Percentiles rank a stretch among this genome's conserved stretches.
phyloP scores from a whole-genome alignment of 1,139 yeast genomes.

The Yarrowia galli region DNA sequence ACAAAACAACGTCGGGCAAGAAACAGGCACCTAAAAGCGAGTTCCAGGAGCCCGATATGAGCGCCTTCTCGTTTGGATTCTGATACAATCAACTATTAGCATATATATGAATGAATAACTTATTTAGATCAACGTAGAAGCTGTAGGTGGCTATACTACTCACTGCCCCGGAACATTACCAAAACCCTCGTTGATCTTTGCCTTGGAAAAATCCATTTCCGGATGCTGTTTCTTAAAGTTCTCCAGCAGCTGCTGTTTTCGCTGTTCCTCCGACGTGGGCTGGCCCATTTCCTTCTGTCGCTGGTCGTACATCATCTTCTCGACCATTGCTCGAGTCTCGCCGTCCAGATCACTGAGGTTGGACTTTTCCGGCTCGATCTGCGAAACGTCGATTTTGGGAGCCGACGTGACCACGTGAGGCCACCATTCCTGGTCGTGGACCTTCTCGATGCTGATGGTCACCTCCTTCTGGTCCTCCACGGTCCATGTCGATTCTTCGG shows the following conservation, averaged over 20 bases:
- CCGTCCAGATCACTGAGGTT: conserved; percentile 54
- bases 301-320: conserved; percentile 59
- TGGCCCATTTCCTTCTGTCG: conserved; percentile 53
- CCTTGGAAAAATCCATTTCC: conserved; percentile 53
- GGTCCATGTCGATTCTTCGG: conserved; percentile 56
- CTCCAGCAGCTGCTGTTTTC: conserved; percentile 51
- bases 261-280: conserved; percentile 52
- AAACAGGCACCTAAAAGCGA: conserved; percentile 61
- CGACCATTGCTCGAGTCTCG: conserved; percentile 57
- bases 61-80: conserved; percentile 71
- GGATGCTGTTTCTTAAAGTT: conserved; percentile 56
- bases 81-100: conserved; percentile 41
- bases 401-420: conserved; percentile 56
- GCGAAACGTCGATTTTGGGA: conserved; percentile 54
- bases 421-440: conserved; percentile 56
- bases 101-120: conserved; percentile 6
- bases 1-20: conserved; percentile 42
- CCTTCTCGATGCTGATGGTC: conserved; percentile 53
- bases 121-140: not conserved
- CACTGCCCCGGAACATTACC: not conserved
- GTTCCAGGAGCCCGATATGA: conserved; percentile 82
- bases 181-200: conserved; percentile 40
- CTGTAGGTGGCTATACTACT: not conserved
- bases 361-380: conserved; percentile 55
- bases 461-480: conserved; percentile 53